A percentile compares a stretch with the other conserved stretches of the same genome.
Conservation (phyloP, 495 filamentous ascomycete genomes). For the Penicillium canescens region DNA sequence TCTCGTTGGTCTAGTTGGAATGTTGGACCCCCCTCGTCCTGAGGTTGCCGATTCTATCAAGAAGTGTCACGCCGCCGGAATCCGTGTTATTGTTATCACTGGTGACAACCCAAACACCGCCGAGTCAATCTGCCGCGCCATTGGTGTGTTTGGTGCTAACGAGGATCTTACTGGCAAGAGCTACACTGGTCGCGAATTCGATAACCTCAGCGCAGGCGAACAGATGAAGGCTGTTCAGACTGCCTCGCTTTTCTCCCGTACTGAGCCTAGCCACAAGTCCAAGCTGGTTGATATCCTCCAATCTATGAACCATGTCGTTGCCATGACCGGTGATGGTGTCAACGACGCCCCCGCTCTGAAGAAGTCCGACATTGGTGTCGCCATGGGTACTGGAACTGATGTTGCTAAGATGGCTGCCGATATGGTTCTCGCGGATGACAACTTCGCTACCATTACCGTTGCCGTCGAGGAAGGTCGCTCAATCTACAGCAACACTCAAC, state of each 20-base stretch:
- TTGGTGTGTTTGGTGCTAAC: conserved; percentile 82
- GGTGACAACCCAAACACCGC: conserved; percentile 98
- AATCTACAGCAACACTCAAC: conserved; percentile 99
- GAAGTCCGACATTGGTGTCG: conserved; percentile 98
- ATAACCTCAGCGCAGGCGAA: conserved; percentile 74
- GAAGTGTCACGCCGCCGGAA: conserved; percentile 89
- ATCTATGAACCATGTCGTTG: conserved; percentile 89
- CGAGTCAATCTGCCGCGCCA: conserved; percentile 95
- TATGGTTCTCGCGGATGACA: conserved; percentile 98
- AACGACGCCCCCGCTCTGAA: conserved; percentile 98
- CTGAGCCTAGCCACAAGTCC: conserved; percentile 93
- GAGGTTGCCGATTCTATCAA: conserved; percentile 85
- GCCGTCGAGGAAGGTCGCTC: conserved; percentile 97
- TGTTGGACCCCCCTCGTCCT: conserved; percentile 97
- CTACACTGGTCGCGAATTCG: conserved; percentile 93
- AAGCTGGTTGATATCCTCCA: conserved; percentile 96
- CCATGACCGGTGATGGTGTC: conserved; percentile 99
- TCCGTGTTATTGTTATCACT: conserved; percentile 96
- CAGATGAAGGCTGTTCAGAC: conserved; percentile 80
- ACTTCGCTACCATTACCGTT: conserved; percentile 96
- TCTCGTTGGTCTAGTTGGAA: conserved; percentile 87
- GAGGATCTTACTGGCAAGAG: conserved; percentile 91
- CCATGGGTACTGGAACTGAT: conserved; percentile 98
- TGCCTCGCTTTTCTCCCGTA: conserved; percentile 94
- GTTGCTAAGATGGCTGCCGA: conserved; percentile 96